Evolutionary conservation across 2,329 filamentous ascomycete genomes (phyloP).

Genomic region (Xylaria sp.): DNA sequence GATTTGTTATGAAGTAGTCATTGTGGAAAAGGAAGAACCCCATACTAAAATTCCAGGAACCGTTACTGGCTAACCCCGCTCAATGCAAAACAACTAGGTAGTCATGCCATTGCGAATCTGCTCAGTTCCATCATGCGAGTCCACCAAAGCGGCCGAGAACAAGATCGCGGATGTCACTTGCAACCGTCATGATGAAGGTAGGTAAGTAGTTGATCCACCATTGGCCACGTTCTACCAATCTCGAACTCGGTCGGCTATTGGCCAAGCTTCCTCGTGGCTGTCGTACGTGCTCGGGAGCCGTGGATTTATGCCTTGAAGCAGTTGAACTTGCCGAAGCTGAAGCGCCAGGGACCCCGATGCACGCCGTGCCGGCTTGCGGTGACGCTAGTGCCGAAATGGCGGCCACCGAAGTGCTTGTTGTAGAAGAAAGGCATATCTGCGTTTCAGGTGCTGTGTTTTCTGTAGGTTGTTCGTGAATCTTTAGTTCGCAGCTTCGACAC

Average conservation of each 20-base stretch:
- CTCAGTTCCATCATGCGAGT: not conserved
- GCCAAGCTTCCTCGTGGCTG: not conserved
- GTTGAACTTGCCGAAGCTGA: constrained; percentile 53
- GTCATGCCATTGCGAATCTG: not conserved
- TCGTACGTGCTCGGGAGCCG: no score
- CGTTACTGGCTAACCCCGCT: not conserved
- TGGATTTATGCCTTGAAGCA: constrained; percentile 46
- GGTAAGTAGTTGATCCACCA: not conserved
- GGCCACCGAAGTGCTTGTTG: constrained; percentile 49
- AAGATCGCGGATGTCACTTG: not conserved
- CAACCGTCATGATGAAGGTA: not conserved
- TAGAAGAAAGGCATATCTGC: constrained; percentile 51
- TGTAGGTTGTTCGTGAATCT: not conserved
- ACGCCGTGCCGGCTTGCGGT: constrained; percentile 50
- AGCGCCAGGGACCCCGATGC: constrained; percentile 53
- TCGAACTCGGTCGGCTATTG: not conserved
- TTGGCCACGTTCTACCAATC: not conserved
- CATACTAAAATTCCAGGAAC: not conserved
- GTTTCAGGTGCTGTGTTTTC: constrained; percentile 1
- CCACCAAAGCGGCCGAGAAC: not conserved
- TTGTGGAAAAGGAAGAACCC: not conserved
- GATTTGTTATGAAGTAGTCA: not conserved
- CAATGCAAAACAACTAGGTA: not conserved
- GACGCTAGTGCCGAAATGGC: constrained; percentile 54
- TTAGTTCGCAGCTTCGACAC: not conserved